Conservation (phyloP, 352 stramenopile species). For the Phytophthora syringae region DNA sequence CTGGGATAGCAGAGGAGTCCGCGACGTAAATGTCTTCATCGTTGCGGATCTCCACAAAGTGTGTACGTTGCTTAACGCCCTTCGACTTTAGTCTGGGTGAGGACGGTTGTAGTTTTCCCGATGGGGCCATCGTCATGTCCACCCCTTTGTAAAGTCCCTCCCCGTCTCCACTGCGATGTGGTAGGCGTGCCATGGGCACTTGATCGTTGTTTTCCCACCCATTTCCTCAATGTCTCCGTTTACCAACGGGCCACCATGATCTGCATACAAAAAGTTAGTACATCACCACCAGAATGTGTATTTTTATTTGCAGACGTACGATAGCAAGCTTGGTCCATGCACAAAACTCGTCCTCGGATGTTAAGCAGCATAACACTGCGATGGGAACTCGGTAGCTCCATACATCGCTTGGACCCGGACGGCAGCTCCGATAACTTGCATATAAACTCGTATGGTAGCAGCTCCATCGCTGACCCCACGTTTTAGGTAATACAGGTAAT, state of each 20-base stretch:
- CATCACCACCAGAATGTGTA: conserved; percentile 25
- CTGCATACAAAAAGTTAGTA: conserved; percentile 29
- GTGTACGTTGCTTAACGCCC: conserved; percentile 85
- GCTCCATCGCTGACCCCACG: conserved; percentile 20
- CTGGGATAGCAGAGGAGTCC: conserved; percentile 72
- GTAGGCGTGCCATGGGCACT: conserved; percentile 89
- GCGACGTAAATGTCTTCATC: conserved; percentile 77
- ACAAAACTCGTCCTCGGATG: conserved; percentile 68
- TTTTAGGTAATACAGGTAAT: background rate
- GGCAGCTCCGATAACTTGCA: conserved; percentile 70
- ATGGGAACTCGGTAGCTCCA: conserved; percentile 63
- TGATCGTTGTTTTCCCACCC: conserved; percentile 75
- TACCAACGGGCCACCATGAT: conserved; percentile 79
- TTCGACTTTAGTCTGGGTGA: conserved; percentile 78
- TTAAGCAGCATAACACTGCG: conserved; percentile 80
- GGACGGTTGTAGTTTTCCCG: conserved; percentile 57
- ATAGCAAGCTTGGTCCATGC: conserved; percentile 90
- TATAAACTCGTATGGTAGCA: conserved; percentile 72
- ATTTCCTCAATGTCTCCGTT: conserved; percentile 89
- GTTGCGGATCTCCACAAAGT: conserved; percentile 78
- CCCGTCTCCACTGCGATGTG: conserved; percentile 83
- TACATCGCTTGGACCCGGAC: conserved; percentile 57
- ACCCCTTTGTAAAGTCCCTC: conserved; percentile 89
- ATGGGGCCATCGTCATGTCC: conserved; percentile 64
- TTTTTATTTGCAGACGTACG: conserved; percentile 40